These are phyloP conservation scores for Capsicum baccatum DNA, from an alignment of 257 asterid genomes.

Conservation along the genomic window DNA sequence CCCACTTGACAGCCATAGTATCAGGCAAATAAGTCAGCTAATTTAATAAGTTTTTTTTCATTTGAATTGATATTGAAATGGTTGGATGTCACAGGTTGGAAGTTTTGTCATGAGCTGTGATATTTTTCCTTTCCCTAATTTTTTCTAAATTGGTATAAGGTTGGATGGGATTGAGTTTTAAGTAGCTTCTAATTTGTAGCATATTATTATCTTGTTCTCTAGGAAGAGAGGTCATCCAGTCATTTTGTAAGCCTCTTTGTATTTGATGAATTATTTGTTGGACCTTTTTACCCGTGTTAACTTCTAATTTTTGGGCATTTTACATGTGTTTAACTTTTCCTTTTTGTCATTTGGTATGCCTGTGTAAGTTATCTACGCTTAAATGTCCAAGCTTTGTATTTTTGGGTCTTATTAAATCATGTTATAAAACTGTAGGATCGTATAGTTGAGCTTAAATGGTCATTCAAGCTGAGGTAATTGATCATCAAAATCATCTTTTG, in stretches of 20 bases:
- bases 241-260: not conserved
- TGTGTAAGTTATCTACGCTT: too few species aligned
- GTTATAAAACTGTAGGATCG: too few species aligned
- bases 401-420: not conserved
- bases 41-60: not conserved
- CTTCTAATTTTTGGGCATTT: too few species aligned
- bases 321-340: too few species aligned
- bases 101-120: constrained; percentile 28
- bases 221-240: constrained; percentile 9
- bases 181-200: constrained; percentile 33
- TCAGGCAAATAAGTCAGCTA: constrained; percentile 13
- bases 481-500: not conserved
- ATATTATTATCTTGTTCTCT: constrained; percentile 6
- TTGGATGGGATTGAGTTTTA: constrained; percentile 41
- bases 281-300: too few species aligned
- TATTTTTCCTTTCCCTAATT: constrained; percentile 9
- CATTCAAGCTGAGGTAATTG: not conserved
- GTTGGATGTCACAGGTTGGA: not conserved
- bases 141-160: constrained; percentile 26
- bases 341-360: too few species aligned
- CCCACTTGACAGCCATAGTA: too few species aligned
- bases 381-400: not conserved
- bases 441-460: too few species aligned
- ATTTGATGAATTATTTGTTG: constrained; percentile 21
- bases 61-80: not conserved